Base-by-base conservation (phyloP, 2,329 filamentous ascomycete species). In the Aspergillus tubingensis region DNA sequence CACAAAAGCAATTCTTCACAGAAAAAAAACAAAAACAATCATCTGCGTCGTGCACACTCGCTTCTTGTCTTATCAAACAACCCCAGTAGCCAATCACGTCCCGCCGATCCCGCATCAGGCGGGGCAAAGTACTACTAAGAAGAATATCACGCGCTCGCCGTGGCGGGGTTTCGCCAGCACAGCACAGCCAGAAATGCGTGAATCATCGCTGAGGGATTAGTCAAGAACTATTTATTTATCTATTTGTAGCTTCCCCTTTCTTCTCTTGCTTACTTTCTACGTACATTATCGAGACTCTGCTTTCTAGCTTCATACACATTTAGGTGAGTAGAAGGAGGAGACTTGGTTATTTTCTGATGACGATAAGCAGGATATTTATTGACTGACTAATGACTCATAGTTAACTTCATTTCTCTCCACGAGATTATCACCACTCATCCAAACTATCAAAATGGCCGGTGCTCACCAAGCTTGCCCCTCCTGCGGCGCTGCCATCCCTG, bases 391-490 rank as follows among this genome's bases (percentile, higher is more conserved):
- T 49, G 44, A 25, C 44, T 25, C 19, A 49, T 15, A 49, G 44
- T 49, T 17, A 30, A 23, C 19, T 23, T 10, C 21, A 19, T 23
- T 27, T 23, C 2, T 8, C 21, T 30, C 8, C 8, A 30, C 27
- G 27, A 30, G 27, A 30, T 11, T 11, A 30, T 11, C 0, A n/a
- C 44, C n/a, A 30, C 47, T 17, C 7, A 32, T 30, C 32, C 27
- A 50, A 30, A 6, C n/a, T 17, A 19, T 3, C 27, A 54, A 62
- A 61, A 70, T 70, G 69, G 30, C 64, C 41, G 65, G 64, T 17
- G 47, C 23, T 47, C 69, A 72, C 63, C 47, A 54, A 30, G 48
- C 58, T 56, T 74, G 71, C 51, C 71, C 71, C 48, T 64, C 65
- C 19, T 74, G 70, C 62, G 66, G 65, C 47, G 64, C 67, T 39